Evolutionary conservation across 345 rosid genomes (phyloP).

Genomic region (Euclidium syriacum): DNA sequence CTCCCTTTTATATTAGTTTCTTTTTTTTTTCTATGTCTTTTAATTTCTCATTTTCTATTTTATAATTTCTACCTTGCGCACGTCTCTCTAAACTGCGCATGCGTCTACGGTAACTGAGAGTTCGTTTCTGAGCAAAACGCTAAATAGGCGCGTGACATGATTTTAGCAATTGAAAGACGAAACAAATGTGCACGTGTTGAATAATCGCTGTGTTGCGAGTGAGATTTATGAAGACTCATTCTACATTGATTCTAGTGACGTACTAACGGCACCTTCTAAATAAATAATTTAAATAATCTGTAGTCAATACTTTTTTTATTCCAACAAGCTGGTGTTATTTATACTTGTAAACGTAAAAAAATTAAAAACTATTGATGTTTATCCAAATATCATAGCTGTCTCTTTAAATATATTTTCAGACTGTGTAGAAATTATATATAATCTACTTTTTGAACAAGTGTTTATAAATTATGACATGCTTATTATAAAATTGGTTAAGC

Average conservation of each 20-base stretch:
- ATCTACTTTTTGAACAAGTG: background rate
- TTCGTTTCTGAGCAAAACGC: background rate
- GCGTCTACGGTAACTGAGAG: background rate
- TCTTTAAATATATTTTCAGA: background rate
- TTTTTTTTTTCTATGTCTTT: too few species aligned
- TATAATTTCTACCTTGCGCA: background rate
- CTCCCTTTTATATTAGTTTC: background rate
- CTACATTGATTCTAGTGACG: conserved; percentile 17
- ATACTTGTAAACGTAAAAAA: background rate
- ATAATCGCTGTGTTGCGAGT: background rate
- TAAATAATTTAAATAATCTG: background rate
- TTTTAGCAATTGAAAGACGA: background rate
- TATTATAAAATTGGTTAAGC: background rate
- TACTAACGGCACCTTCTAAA: conserved; percentile 21
- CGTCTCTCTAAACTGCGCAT: conserved; percentile 16
- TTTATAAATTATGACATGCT: background rate
- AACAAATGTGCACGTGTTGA: background rate
- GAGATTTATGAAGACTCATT: background rate
- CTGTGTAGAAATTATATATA: background rate
- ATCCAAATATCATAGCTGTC: conserved; percentile 23
- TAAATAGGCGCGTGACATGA: background rate
- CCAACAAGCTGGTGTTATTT: background rate
- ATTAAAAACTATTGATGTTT: background rate
- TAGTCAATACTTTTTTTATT: background rate
- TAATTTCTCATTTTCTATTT: background rate